Evolutionary conservation across 768 basidiomycete genomes (phyloP).

Genomic region (Lyophyllum atratum): DNA sequence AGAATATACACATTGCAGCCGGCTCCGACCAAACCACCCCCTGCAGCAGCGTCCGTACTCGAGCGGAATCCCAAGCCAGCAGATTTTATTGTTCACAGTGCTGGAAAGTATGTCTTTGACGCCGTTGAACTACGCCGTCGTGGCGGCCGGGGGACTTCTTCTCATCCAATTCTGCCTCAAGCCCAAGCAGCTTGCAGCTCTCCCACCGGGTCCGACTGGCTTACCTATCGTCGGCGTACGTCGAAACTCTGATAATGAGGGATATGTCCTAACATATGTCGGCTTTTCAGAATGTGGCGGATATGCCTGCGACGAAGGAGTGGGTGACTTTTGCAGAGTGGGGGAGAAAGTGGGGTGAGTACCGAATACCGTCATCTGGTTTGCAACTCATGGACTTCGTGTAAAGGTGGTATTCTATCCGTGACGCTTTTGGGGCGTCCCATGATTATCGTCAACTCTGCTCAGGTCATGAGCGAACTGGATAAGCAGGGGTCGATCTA

Average conservation of each 20-base stretch:
- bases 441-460: conserved; percentile 51
- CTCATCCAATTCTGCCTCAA: conserved; percentile 22
- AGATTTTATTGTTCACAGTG: neutral
- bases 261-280: neutral
- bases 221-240: conserved; percentile 43
- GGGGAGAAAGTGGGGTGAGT: conserved; percentile 53
- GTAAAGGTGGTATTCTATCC: conserved; percentile 37
- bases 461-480: conserved; percentile 43
- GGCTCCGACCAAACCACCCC: too few species aligned
- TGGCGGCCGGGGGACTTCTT: conserved; percentile 9
- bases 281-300: conserved; percentile 41
- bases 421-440: conserved; percentile 45
- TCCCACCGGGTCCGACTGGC: conserved; percentile 44
- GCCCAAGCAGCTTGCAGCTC: conserved; percentile 18
- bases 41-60: too few species aligned
- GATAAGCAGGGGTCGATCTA: conserved; percentile 50
- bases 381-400: neutral
- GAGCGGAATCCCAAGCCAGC: neutral
- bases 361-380: neutral
- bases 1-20: neutral
- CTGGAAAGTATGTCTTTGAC: conserved; percentile 8
- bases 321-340: conserved; percentile 55
- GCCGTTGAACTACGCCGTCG: conserved; percentile 6
- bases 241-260: neutral
- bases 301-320: conserved; percentile 44